phyloP scores from a whole-genome alignment of 345 rosid genomes.

The Rhodamnia argentea region DNA sequence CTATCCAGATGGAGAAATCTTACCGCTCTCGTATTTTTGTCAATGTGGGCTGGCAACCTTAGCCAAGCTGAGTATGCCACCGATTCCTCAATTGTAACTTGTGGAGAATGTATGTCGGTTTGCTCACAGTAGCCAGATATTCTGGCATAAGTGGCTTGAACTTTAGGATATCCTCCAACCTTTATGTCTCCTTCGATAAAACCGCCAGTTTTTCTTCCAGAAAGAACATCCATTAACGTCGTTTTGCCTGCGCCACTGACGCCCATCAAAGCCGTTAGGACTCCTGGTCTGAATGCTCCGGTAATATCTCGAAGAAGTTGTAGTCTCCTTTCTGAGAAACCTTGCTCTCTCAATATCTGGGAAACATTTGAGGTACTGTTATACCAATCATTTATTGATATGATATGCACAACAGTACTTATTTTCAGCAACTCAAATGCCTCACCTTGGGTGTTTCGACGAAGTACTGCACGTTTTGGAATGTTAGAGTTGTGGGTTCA shows the following conservation, averaged over 20 bases:
- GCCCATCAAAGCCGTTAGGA: conserved; percentile 43
- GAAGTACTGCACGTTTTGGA: conserved; percentile 15
- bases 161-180: conserved; percentile 34
- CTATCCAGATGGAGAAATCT: background rate
- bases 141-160: conserved; percentile 36
- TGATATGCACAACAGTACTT: background rate
- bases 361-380: background rate
- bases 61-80: conserved; percentile 29
- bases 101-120: conserved; percentile 36
- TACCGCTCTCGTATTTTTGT: conserved; percentile 21
- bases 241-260: conserved; percentile 42
- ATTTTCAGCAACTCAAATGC: background rate
- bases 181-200: conserved; percentile 24
- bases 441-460: conserved; percentile 23
- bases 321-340: conserved; percentile 14
- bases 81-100: conserved; percentile 28
- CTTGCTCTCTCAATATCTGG: conserved; percentile 16
- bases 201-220: conserved; percentile 41
- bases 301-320: conserved; percentile 30
- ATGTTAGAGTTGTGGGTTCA: conserved; percentile 20
- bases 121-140: conserved; percentile 41
- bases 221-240: conserved; percentile 42
- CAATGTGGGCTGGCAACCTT: conserved; percentile 19
- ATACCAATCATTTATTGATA: background rate
- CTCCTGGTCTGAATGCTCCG: conserved; percentile 35